A percentile compares a stretch with the other conserved stretches of the same genome.
These are phyloP conservation scores for Termitomyces sp. DNA, from an alignment of 1,284 basidiomycete genomes.

Conservation along the genomic window DNA sequence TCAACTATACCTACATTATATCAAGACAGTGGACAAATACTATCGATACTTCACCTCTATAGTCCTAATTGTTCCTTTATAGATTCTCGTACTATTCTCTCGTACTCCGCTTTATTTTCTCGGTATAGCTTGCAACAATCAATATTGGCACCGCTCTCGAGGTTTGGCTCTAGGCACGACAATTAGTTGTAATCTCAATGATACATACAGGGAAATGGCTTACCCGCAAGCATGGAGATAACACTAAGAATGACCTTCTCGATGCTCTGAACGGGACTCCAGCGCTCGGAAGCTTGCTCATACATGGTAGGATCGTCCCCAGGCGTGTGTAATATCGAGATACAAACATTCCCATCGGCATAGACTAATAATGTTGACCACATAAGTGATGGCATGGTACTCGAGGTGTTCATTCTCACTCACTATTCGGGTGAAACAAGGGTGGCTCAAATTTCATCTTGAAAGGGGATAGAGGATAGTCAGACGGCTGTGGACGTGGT, in stretches of 20 bases:
- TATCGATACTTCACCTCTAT: slow-evolving; percentile 25
- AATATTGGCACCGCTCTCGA: slow-evolving; percentile 97
- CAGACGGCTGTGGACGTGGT: slow-evolving; percentile 57
- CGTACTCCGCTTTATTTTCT: slow-evolving; percentile 78
- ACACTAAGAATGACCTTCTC: slow-evolving; percentile 96
- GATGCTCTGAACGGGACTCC: slow-evolving; percentile 97
- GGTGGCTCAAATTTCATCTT: slow-evolving; percentile 99
- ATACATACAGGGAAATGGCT: slow-evolving; percentile 17
- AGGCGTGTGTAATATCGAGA: slow-evolving; percentile 96
- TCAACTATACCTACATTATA: slow-evolving; percentile 7
- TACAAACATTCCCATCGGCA: slow-evolving; percentile 93
- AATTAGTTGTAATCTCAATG: neutral
- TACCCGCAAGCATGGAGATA: slow-evolving; percentile 96
- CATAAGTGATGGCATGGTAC: slow-evolving; percentile 6
- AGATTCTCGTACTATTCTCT: slow-evolving; percentile 63
- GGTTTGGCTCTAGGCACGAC: slow-evolving; percentile 77
- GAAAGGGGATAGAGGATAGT: slow-evolving; percentile 95
- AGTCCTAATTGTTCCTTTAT: slow-evolving; percentile 71
- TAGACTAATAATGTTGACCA: slow-evolving; percentile 55
- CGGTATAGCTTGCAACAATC: slow-evolving; percentile 96
- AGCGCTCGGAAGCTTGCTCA: slow-evolving; percentile 93
- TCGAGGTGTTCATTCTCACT: slow-evolving; percentile 42
- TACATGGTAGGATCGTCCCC: slow-evolving; percentile 92
- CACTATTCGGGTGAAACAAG: slow-evolving; percentile 96
- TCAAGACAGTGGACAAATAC: slow-evolving; percentile 4